Evolutionary conservation across 176 grass and related monocot species (phyloP), one percentile per base, ranked within the genome.

Genomic region (Lolium rigidum): DNA sequence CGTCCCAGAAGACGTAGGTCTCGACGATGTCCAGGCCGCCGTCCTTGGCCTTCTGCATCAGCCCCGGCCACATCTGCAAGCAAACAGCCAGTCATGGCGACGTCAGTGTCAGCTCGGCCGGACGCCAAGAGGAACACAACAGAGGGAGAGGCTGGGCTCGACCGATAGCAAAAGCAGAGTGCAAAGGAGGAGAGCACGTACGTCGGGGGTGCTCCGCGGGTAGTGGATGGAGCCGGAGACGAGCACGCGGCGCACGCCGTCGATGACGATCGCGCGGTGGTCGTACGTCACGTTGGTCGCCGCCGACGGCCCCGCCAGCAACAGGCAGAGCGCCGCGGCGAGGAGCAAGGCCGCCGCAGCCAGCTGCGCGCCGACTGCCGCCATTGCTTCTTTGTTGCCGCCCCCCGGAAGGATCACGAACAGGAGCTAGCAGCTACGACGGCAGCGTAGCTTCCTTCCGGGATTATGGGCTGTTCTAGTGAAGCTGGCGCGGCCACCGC

Each of bases 161-260:
- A n/a, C n/a, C n/a, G n/a, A 7, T 6, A 38, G 21, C 10, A 25
- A 22, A 25, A 18, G 14, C 58, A 25, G 52, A 80, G 9, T 14
- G 81, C 26, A 1, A 13, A 81, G 26, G 0, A 12, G 77, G 74
- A 54, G 17, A 41, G 47, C 39, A 15, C 89, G 38, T 18, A 98
- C 97, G 82, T 99, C 90, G 44, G 97, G 97, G 7, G 97, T 99
- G 86, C 97, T 99, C 83, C 97, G 92, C 17, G 97, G 97, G 79
- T 99, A 99, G 78, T 99, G 97, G 76, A 99, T 91, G 82, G 97
- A 99, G 4, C 97, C 97, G 67, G 97, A 99, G 94, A 99, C 84
- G 84, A 99, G 94, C 38, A 96, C 97, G 51, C 94, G 88, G 47
- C 97, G 94, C 78, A 84, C 86, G 61, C 94, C 97, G 87, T 99